phyloP scores from a whole-genome alignment of 2,329 filamentous ascomycete species.

The Ilyonectria mors-panacis region DNA sequence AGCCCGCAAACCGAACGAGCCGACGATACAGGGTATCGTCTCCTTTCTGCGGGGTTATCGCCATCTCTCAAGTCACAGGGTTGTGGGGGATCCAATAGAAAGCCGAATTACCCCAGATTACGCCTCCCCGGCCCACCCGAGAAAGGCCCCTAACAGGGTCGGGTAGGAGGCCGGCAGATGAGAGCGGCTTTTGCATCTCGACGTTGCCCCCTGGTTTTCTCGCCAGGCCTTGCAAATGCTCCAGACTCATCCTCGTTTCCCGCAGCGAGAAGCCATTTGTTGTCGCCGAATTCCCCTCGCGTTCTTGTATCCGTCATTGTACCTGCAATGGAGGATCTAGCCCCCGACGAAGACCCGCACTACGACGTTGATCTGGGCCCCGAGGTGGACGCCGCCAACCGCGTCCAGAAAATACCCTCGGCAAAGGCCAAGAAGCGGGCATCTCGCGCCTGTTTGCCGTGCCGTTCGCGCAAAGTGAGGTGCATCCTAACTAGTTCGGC shows the following conservation, averaged over 20 bases:
- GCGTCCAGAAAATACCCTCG: conserved; percentile 21
- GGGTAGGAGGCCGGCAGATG: conserved; percentile 18
- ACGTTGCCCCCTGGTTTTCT: conserved; percentile 7
- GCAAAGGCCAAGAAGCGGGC: conserved; percentile 41
- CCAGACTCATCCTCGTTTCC: conserved; percentile 9
- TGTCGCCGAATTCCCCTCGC: conserved; percentile 4
- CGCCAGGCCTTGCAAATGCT: conserved; percentile 1
- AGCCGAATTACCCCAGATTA: conserved; percentile 15
- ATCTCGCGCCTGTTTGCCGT: conserved; percentile 42
- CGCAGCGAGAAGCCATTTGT: background rate
- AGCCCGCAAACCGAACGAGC: background rate
- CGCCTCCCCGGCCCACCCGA: conserved; percentile 10
- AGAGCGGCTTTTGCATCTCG: conserved; percentile 1
- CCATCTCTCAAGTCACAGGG: background rate
- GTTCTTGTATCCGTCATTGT: background rate
- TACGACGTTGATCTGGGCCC: conserved; percentile 12
- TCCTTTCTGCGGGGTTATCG: conserved; percentile 4
- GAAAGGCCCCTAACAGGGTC: conserved; percentile 2
- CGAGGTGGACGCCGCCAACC: conserved; percentile 20
- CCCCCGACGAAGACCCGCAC: conserved; percentile 17
- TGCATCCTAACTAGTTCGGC: conserved; percentile 44
- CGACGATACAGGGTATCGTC: background rate
- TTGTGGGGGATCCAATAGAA: conserved; percentile 15
- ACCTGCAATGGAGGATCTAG: conserved; percentile 19
- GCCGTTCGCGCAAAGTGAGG: conserved; percentile 44